Evolutionary conservation across 768 basidiomycete genomes (phyloP).

Genomic region (Candolleomyces efflorescens): DNA sequence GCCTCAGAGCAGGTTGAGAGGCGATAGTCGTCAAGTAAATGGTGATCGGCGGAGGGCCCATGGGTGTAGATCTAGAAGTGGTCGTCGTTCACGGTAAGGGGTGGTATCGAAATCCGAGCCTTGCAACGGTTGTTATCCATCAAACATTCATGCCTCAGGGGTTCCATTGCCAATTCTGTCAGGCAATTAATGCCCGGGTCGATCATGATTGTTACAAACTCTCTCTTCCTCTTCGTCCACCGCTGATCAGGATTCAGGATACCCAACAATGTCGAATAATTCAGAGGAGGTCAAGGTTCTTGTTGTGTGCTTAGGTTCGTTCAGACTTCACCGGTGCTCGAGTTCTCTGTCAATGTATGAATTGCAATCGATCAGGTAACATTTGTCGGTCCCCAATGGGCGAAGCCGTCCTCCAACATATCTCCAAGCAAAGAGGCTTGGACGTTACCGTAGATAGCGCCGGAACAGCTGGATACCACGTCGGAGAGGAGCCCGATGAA

Average conservation of each 20-base stretch:
- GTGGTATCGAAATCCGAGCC: no score
- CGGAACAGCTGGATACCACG: conserved; percentile 82
- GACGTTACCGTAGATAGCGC: conserved; percentile 76
- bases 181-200: background rate
- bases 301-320: conserved; percentile 62
- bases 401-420: conserved; percentile 75
- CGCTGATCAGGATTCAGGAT: background rate
- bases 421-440: conserved; percentile 61
- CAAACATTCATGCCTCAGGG: conserved; percentile 5
- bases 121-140: no score
- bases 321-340: background rate
- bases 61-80: conserved; percentile 18
- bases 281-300: conserved; percentile 48
- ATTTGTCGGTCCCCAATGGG: conserved; percentile 93
- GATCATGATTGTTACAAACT: background rate
- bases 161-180: conserved; percentile 4
- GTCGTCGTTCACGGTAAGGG: background rate
- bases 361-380: conserved; percentile 44
- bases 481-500: conserved; percentile 80
- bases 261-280: conserved; percentile 14
- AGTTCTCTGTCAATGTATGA: background rate
- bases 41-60: conserved; percentile 82
- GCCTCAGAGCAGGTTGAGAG: conserved; percentile 70
- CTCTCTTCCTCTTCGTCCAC: background rate
- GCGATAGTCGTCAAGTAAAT: conserved; percentile 87